A percentile compares a stretch with the other conserved stretches of the same genome.
These are phyloP conservation scores for Trametes gibbosa DNA, from an alignment of 768 basidiomycete genomes.

Conservation along the genomic window DNA sequence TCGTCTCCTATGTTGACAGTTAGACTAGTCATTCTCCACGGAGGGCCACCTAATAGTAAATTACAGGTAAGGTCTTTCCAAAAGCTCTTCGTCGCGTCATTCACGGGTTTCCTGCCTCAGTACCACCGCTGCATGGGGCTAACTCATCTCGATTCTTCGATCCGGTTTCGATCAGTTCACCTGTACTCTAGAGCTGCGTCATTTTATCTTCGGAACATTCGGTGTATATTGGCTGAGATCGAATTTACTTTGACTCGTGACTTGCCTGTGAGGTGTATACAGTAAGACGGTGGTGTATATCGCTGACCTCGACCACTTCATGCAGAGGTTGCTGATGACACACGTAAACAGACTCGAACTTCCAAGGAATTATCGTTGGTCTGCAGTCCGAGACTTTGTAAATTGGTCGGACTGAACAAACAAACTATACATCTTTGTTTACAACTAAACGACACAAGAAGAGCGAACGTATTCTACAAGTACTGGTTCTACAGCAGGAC, in stretches of 20 bases:
- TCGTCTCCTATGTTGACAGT: background rate
- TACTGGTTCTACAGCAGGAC: background rate
- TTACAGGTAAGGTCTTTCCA: conserved; percentile 45
- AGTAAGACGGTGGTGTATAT: too few relatives aligned
- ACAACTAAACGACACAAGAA: background rate
- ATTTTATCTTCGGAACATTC: background rate
- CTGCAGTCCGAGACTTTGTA: too few relatives aligned
- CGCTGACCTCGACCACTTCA: too few relatives aligned
- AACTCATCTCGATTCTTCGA: background rate
- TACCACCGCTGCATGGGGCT: conserved; percentile 63
- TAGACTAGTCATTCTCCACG: conserved; percentile 52
- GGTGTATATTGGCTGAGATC: background rate
- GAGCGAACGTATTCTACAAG: background rate
- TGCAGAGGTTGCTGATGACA: too few relatives aligned
- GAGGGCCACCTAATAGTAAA: conserved; percentile 67
- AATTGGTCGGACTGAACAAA: too few relatives aligned
- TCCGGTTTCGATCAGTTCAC: background rate
- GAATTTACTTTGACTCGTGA: too few relatives aligned
- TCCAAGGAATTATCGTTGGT: too few relatives aligned
- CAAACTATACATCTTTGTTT: background rate
- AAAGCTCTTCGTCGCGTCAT: background rate
- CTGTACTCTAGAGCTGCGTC: background rate
- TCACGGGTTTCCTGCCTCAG: conserved; percentile 27
- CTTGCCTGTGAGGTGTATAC: too few relatives aligned
- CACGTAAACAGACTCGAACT: too few relatives aligned